Base-by-base conservation (phyloP, 2,329 filamentous ascomycete genomes). In the Calonectria crousiana region DNA sequence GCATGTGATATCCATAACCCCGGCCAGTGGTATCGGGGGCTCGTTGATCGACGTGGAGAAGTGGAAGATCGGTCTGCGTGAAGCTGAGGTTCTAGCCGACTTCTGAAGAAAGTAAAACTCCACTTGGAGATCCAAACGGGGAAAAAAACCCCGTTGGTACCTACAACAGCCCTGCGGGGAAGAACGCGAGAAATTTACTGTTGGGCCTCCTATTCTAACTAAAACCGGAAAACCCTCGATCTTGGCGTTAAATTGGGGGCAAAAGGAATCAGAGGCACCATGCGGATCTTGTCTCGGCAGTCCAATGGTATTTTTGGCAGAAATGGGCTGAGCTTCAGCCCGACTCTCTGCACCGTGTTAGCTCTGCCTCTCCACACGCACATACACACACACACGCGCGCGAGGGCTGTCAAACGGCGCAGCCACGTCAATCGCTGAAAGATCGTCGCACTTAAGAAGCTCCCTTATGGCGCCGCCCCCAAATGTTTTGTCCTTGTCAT, bases 1-100 rank as follows among this genome's bases (percentile, higher is more conserved):
- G 49, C 68, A 56, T 66, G 58, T 44, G 68, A 56, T 56, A 30
- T 71, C 49, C 26, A 32, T 38, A 41, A 20, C 49, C 58, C 41
- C n/a, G 58, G 58, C 47, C 58, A 52, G 47, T 56, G 58, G 49
- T 20, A 30, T 52, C 20, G 51, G 68, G 52, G 20, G 60, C 23
- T 41, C 3, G 41, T 66, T 41, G n/a, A 71, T 68, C 52, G 60
- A 23, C n/a, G 49, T 52, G 58, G 34, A 23, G 56, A 56, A 26
- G 9, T 6, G 34, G 51, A 18, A 11, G 18, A 5, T 53, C 56
- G 56, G 56, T 62, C 36, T 26, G 30, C 16, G 23, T 13, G 34
- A 38, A 23, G n/a, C 38, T 62, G 56, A 62, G 34, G 23, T 62
- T 41, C 34, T 28, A 53, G 34, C 16, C 16, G 34, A n/a, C 16